Evolutionary conservation across 208 protist genomes (phyloP), one percentile per base, ranked within the genome.

Genomic region (Zelonia costaricensis): DNA sequence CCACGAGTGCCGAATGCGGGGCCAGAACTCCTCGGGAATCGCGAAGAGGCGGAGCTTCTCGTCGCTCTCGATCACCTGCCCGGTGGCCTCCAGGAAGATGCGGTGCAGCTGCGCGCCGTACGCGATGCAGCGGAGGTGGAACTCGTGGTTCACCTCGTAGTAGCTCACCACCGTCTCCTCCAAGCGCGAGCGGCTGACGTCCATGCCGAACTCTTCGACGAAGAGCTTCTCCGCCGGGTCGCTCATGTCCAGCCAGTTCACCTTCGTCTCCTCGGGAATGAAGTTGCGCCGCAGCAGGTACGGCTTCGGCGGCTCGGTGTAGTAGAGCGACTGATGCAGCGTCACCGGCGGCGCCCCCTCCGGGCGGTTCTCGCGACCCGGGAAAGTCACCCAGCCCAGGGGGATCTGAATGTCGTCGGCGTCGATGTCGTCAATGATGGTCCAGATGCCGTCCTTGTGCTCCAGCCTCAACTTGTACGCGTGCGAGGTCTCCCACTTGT

Each of bases 81-180:
- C 78, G 25, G 91, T 96, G n/a, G 91, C 91, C 69, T 94, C 82
- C 39, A 96, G 47, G 66, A 94, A 96, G n/a, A 84, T 80, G 52
- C 22, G 7, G 72, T 96, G 91, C 33, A 94, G 68, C 74, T 93
- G 75, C 46, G 62, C 73, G 36, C 76, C 86, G 62, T 86, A 86
- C 22, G 52, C 67, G 54, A 74, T 59, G 61, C 86, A 93, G 25
- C 76, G 52, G 36, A 92, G 39, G 54, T 80, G 74, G 46, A 96
- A 62, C 60, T 96, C 91, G 20, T 67, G 57, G 55, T 88, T 90
- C 67, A 88, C 80, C 52, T 80, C 64, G 71, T 96, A 96, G 74
- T 94, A 96, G 62, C 75, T 89, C 28, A 74, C 84, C 40, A 73
- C 71, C 5, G 20, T 62, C 69, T 92, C 88, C 38, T 80, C 66